Percentiles rank a stretch among this genome's conserved stretches.
Conservation (phyloP, 371 early-diverging fungal genomes). For the Encephalitozoon cuniculi region DNA sequence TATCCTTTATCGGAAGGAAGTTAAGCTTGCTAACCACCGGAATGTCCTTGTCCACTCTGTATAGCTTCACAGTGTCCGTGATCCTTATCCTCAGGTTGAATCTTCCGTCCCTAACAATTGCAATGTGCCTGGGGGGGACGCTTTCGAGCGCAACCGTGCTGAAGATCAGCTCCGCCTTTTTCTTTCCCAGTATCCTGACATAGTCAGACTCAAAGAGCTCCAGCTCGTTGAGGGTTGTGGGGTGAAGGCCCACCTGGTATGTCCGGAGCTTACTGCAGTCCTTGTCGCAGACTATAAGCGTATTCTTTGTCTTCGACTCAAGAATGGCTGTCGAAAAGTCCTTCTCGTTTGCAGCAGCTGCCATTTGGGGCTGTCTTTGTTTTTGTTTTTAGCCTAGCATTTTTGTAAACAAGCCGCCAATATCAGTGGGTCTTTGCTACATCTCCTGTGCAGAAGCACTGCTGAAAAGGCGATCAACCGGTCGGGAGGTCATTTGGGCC, state of each 20-base stretch:
- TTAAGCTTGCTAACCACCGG: conserved; percentile 84
- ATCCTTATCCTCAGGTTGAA: conserved; percentile 88
- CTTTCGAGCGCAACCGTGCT: conserved; percentile 80
- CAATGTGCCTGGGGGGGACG: conserved; percentile 77
- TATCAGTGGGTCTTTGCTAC: too few species aligned
- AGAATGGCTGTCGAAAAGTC: conserved; percentile 59
- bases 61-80: conserved; percentile 90
- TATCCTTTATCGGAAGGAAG: conserved; percentile 93
- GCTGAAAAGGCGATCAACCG: too few species aligned
- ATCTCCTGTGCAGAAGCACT: too few species aligned
- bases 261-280: conserved; percentile 10
- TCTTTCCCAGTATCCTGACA: conserved; percentile 89
- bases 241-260: conserved; percentile 52
- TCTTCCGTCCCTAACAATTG: conserved; percentile 73
- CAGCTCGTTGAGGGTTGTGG: conserved; percentile 35
- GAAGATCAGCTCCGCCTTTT: conserved; percentile 85
- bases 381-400: background rate
- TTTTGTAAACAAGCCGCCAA: conserved; percentile 9
- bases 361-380: conserved; percentile 1
- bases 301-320: conserved; percentile 51
- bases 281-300: conserved; percentile 38
- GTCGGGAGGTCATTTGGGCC: too few species aligned
- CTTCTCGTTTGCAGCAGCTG: background rate
- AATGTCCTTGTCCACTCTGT: conserved; percentile 72
- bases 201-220: conserved; percentile 54